Base-by-base conservation (phyloP, 2,329 filamentous ascomycete genomes). In the Fusarium robinianum region DNA sequence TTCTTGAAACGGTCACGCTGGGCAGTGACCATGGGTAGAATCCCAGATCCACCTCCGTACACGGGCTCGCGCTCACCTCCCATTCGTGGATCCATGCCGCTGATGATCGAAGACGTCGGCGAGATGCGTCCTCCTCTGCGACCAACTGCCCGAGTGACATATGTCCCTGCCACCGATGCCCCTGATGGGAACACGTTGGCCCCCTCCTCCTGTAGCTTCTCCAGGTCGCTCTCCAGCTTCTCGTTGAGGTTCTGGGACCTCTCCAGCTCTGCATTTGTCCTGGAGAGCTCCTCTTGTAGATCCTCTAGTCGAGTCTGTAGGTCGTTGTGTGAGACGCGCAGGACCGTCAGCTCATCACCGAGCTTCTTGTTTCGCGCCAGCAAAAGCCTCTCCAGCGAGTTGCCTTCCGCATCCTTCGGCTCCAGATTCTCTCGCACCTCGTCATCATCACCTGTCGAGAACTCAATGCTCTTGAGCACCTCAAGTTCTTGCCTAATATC, bases 1-100 rank as follows among this genome's bases (percentile, higher is more conserved):
- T 95, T 90, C 77, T 96, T 97, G 80, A 97, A 99, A 37, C 94
- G 89, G 70, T 99, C 94, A 50, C 94, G 86, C 71, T 99, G 95
- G 2, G 95, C 94, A 22, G 94, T 96, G 38, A 99, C 88, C 95
- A 99, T 99, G 22, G 94, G 95, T 16, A 99, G 75, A 53, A 99
- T 96, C 9, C 91, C 90, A 0, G 88, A 88, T 3, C 89, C 88
- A 40, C 88, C 78, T 21, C 87, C 87, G 17, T 61, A 61, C 41
- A 85, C 78, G 7, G 84, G 76, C 32, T 90, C 87, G 11, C 77
- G 72, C 25, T 76, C 70, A 7, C 69, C 65, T 33, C 70, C 73
- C 27, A 58, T 53, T 29, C 81, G 78, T 15, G 87, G 84, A 62
- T 95, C 88, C 63, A 96, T 90, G n/a, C 94, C 94, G 48, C 91